These are phyloP conservation scores for Nyssa sinensis DNA, from an alignment of 148 eudicot genomes.

Conservation along the genomic window DNA sequence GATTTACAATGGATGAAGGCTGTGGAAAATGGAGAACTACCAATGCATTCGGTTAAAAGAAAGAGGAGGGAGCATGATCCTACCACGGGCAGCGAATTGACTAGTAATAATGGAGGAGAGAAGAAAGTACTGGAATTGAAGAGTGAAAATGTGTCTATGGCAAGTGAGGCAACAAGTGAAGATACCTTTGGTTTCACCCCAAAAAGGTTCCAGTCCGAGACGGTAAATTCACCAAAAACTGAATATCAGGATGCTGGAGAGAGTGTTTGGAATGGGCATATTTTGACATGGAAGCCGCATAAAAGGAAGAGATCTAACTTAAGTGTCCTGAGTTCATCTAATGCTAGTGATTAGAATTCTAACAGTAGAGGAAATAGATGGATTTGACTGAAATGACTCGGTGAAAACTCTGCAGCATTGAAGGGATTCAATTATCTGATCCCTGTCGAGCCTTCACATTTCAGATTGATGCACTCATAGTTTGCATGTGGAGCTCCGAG, in stretches of 20 bases:
- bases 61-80: slow-evolving; percentile 41
- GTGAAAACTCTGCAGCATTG: neutral
- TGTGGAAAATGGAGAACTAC: slow-evolving; percentile 65
- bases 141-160: slow-evolving; percentile 42
- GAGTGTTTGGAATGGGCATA: slow-evolving; percentile 34
- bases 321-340: slow-evolving; percentile 31
- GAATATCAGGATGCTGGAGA: slow-evolving; percentile 34
- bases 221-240: slow-evolving; percentile 24
- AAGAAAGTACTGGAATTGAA: slow-evolving; percentile 32
- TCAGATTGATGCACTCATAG: slow-evolving; percentile 1
- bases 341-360: slow-evolving; percentile 29
- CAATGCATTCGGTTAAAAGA: slow-evolving; percentile 32
- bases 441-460: neutral
- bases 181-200: slow-evolving; percentile 34
- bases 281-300: slow-evolving; percentile 69
- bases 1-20: slow-evolving; percentile 77
- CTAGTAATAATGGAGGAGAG: slow-evolving; percentile 22
- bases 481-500: neutral
- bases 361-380: slow-evolving; percentile 24
- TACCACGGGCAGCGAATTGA: slow-evolving; percentile 20
- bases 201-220: slow-evolving; percentile 41
- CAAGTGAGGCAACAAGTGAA: slow-evolving; percentile 58
- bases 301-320: slow-evolving; percentile 80
- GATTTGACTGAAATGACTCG: too few relatives aligned
- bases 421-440: too few relatives aligned